phyloP scores from a whole-genome alignment of 1,284 basidiomycete genomes.

The Bjerkandera adusta region DNA sequence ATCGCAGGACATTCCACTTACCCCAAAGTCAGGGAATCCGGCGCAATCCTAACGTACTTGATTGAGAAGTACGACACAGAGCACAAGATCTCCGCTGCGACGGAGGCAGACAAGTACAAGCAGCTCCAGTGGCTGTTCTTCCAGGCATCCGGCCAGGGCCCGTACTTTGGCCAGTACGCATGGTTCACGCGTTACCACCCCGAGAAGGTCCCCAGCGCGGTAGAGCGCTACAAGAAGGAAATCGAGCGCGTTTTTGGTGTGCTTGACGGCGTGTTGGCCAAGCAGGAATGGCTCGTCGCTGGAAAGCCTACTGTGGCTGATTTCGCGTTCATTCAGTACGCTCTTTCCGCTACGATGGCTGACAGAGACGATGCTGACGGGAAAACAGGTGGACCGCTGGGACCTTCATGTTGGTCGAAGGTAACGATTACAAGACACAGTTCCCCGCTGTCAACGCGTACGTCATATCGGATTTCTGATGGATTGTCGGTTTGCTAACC shows the following conservation, averaged over 20 bases:
- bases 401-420: background rate
- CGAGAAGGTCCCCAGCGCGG: conserved; percentile 20
- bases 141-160: conserved; percentile 15
- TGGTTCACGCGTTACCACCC: conserved; percentile 27
- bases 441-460: conserved; percentile 4
- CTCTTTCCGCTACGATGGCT: no score
- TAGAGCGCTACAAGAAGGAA: conserved; percentile 33
- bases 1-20: background rate
- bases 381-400: no score
- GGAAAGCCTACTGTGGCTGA: conserved; percentile 24
- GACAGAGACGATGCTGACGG: no score
- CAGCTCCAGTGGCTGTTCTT: conserved; percentile 12
- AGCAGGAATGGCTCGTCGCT: conserved; percentile 8
- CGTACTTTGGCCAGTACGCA: conserved; percentile 25
- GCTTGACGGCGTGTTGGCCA: conserved; percentile 28
- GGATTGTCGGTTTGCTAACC: background rate
- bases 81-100: conserved; percentile 52
- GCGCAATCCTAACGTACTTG: conserved; percentile 67
- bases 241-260: conserved; percentile 31
- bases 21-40: conserved; percentile 41
- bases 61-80: conserved; percentile 58
- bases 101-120: conserved; percentile 15
- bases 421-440: background rate
- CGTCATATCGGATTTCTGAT: background rate
- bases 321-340: conserved; percentile 20